Evolutionary conservation across 2,329 filamentous ascomycete genomes (phyloP), one percentile per base, ranked within the genome.

Genomic region (Leptodontidium sp.): DNA sequence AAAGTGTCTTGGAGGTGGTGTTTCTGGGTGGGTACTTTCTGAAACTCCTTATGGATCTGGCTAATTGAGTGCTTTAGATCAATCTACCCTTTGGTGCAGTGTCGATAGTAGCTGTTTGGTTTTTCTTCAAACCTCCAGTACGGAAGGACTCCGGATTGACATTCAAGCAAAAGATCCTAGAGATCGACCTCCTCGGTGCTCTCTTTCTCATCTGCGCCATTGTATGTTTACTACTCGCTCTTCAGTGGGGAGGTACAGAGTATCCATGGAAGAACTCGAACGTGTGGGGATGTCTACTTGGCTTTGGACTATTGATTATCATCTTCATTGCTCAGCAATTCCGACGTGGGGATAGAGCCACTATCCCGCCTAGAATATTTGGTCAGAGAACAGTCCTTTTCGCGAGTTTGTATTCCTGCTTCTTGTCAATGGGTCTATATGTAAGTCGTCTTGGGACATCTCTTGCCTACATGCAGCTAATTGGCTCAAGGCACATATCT

Each of bases 401-500:
- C 24, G 75, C 79, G 1, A 75, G 78, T 59, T 65, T 78, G 15
- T 82, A 70, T 71, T 79, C 69, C 63, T 79, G 69, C 65, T 81
- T 73, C 71, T 74, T 77, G 71, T 78, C 78, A 43, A 80, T 74
- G 79, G 79, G 70, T 65, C 67, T 69, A 68, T 79, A 72, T 70
- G 69, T 78, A 61, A 64, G 43, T 73, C 72, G 21, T 21, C 43
- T 35, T 21, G 14, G 55, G 4, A 59, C 68, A 14, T 66, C 15
- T 17, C 69, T 40, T 2, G 14, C 1, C 24, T 2, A 4, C n/a
- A 32, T 4, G 76, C 93, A 35, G 83, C 62, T 55, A 70, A 15
- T 26, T 64, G 4, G 58, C 29, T 29, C 5, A 40, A 70, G 70
- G 81, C 92, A 5, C 92, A 91, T 0, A 74, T 92, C 70, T 79